A percentile compares a stretch with the other conserved stretches of the same genome.
Conservation (phyloP, 2,329 filamentous ascomycete species). For the Aspergillus caelatus region DNA sequence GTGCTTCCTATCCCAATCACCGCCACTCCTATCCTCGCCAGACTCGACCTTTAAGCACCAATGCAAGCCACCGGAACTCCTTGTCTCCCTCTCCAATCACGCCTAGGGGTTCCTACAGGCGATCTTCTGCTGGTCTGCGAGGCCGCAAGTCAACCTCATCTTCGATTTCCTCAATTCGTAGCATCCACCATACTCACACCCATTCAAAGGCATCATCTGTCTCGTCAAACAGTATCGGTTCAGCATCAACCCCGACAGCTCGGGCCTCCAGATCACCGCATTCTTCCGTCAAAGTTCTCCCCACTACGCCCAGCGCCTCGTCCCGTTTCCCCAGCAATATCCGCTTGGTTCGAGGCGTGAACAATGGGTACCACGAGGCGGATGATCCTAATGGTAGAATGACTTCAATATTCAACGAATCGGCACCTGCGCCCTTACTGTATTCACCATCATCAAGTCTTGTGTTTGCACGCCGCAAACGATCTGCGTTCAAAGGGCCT, state of each 20-base stretch:
- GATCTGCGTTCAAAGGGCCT: constrained; percentile 50
- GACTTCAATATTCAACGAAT: constrained; percentile 41
- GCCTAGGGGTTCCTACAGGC: constrained; percentile 81
- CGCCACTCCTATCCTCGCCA: constrained; percentile 45
- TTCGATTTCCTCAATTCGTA: constrained; percentile 89
- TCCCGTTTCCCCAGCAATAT: constrained; percentile 81
- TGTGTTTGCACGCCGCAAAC: constrained; percentile 50
- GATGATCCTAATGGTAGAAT: constrained; percentile 28
- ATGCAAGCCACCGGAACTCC: constrained; percentile 64
- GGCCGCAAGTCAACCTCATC: constrained; percentile 96
- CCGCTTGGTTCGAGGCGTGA: constrained; percentile 69
- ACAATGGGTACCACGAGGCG: constrained; percentile 30
- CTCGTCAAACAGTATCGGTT: constrained; percentile 76
- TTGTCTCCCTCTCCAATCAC: constrained; percentile 86
- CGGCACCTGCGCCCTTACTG: constrained; percentile 38
- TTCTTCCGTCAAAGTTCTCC: constrained; percentile 91
- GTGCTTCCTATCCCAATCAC: constrained; percentile 45
- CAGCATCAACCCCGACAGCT: constrained; percentile 68
- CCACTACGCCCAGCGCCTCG: constrained; percentile 76
- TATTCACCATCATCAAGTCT: constrained; percentile 46
- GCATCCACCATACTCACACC: constrained; percentile 83
- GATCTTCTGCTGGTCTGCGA: constrained; percentile 78
- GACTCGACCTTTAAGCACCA: constrained; percentile 39
- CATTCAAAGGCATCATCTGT: constrained; percentile 95
- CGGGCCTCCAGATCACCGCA: constrained; percentile 75